These are phyloP conservation scores for Penicillium sumatraense DNA, from an alignment of 2,329 filamentous ascomycete genomes.

Conservation along the genomic window DNA sequence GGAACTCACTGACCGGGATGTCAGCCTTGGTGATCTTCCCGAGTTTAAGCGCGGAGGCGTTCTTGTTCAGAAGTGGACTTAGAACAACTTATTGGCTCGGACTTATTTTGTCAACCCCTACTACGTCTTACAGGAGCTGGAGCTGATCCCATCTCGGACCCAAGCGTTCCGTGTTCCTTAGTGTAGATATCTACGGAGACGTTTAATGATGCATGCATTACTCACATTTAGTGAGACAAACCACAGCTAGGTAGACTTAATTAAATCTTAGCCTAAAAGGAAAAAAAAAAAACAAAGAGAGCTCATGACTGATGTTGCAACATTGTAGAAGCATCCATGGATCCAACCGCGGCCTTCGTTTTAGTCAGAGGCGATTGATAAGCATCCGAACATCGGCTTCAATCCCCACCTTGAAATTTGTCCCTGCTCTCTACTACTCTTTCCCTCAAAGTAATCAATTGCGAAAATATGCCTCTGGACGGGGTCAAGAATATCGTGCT, in stretches of 20 bases:
- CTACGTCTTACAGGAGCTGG: not conserved
- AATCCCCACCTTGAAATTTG: slow-evolving; percentile 13
- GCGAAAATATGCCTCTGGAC: slow-evolving; percentile 43
- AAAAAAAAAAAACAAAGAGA: not conserved
- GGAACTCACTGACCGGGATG: slow-evolving; percentile 61
- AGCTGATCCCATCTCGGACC: not conserved
- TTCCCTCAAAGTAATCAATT: not conserved
- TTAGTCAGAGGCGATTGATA: slow-evolving; percentile 33
- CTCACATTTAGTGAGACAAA: not conserved
- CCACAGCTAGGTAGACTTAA: slow-evolving; percentile 7
- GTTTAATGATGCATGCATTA: slow-evolving; percentile 4
- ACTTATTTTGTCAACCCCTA: not conserved
- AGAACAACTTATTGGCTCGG: slow-evolving; percentile 13
- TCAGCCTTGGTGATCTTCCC: slow-evolving; percentile 50
- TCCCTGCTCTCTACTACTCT: slow-evolving; percentile 1
- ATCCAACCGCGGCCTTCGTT: not conserved
- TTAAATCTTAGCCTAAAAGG: not conserved
- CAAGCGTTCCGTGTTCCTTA: not conserved
- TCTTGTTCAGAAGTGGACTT: slow-evolving; percentile 55
- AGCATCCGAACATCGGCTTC: slow-evolving; percentile 28
- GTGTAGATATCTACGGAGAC: slow-evolving; percentile 1
- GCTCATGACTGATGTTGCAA: not conserved
- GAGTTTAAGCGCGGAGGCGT: slow-evolving; percentile 58
- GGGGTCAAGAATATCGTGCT: slow-evolving; percentile 50
- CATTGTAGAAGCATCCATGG: slow-evolving; percentile 1